Conservation (phyloP, 306 rosid genomes). For the Glycine tomentella region DNA sequence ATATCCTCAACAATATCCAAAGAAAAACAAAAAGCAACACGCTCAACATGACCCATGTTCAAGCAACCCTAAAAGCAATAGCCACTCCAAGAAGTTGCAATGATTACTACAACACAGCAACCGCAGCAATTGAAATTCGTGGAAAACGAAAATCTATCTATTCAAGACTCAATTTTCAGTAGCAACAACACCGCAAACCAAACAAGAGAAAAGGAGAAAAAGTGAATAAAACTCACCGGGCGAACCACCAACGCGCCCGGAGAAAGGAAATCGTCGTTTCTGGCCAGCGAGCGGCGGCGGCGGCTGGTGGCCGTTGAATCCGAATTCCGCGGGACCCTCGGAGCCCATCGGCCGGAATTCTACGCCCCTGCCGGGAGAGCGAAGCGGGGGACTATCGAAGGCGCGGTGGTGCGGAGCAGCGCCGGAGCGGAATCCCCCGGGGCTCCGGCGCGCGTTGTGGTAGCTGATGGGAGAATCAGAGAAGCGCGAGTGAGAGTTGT, state of each 20-base stretch:
- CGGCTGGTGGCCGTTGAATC: constrained; percentile 51
- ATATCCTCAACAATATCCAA: neutral
- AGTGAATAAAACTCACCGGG: constrained; percentile 62
- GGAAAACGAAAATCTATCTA: neutral
- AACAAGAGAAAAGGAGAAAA: neutral
- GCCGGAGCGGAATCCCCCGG: constrained; percentile 56
- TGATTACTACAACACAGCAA: neutral
- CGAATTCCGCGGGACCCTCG: constrained; percentile 59
- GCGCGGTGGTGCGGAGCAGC: constrained; percentile 46
- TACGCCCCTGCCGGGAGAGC: constrained; percentile 58
- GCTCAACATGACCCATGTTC: neutral
- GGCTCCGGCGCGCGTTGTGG: constrained; percentile 58
- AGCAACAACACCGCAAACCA: neutral
- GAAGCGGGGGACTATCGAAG: constrained; percentile 71
- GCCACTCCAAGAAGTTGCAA: neutral
- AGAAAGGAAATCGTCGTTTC: constrained; percentile 78
- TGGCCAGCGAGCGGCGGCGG: constrained; percentile 67
- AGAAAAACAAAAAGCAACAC: neutral
- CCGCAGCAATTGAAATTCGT: neutral
- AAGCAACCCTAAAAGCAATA: constrained; percentile 16
- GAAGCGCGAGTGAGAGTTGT: constrained; percentile 65
- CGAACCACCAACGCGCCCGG: constrained; percentile 62
- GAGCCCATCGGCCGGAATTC: constrained; percentile 56
- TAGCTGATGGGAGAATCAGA: constrained; percentile 68
- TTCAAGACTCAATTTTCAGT: neutral